phyloP scores from a whole-genome alignment of 768 basidiomycete genomes.

The Calocera cornea region DNA sequence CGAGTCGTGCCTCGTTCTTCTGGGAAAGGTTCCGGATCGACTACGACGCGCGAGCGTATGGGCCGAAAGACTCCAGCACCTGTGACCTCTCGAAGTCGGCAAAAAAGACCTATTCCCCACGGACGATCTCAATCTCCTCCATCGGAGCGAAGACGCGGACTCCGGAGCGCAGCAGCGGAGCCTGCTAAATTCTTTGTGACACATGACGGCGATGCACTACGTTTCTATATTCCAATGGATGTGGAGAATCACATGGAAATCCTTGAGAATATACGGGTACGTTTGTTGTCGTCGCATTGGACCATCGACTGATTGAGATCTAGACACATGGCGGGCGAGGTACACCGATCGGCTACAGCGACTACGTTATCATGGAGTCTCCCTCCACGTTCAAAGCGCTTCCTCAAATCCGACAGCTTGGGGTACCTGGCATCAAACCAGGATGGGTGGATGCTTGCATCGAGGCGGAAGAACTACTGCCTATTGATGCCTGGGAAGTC shows the following conservation, averaged over 20 bases:
- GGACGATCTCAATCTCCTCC: background rate
- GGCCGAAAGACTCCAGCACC: background rate
- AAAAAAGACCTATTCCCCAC: background rate
- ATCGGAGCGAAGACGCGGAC: background rate
- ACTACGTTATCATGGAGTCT: background rate
- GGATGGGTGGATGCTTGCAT: background rate
- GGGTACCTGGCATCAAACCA: background rate
- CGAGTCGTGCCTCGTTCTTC: background rate
- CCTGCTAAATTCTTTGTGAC: background rate
- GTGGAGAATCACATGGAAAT: background rate
- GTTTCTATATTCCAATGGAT: background rate
- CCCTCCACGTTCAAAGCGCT: background rate
- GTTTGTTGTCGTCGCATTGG: background rate
- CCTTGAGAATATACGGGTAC: background rate
- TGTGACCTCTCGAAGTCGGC: background rate
- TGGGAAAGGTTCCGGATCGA: background rate
- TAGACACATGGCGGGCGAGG: background rate
- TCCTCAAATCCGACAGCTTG: background rate
- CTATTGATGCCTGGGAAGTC: background rate
- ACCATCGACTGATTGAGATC: background rate
- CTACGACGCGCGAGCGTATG: background rate
- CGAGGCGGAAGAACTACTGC: background rate
- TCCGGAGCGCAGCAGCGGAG: background rate
- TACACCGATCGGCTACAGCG: background rate
- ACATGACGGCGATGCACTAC: background rate